A percentile compares a stretch with the other conserved stretches of the same genome.
Conservation (phyloP, 768 basidiomycete genomes). For the Xerocomus potaroensis region DNA sequence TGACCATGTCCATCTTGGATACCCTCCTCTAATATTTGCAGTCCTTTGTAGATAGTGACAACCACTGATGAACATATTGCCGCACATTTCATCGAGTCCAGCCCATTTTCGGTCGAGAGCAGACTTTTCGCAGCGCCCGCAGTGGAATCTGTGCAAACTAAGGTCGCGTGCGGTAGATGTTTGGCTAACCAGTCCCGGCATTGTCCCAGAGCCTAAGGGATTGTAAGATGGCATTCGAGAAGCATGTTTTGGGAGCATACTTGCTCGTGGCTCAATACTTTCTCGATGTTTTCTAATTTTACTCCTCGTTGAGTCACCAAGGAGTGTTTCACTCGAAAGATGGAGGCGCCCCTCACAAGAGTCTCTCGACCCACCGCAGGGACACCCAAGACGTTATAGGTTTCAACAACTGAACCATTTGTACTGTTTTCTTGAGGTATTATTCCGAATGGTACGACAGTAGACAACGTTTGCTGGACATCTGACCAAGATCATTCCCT, state of each 20-base stretch:
- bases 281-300: conserved; percentile 48
- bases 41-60: conserved; percentile 51
- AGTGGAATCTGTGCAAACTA: conserved; percentile 65
- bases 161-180: conserved; percentile 48
- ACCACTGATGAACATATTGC: conserved; percentile 75
- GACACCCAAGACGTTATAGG: conserved; percentile 60
- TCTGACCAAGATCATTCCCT: conserved; percentile 36
- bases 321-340: conserved; percentile 63
- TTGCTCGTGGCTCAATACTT: conserved; percentile 77
- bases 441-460: conserved; percentile 47
- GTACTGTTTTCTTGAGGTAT: conserved; percentile 80
- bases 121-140: conserved; percentile 58
- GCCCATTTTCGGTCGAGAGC: conserved; percentile 31
- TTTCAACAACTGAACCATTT: conserved; percentile 69
- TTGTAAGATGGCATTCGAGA: neutral
- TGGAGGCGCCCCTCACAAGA: conserved; percentile 58
- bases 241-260: conserved; percentile 34
- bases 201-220: conserved; percentile 67
- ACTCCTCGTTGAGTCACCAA: conserved; percentile 61
- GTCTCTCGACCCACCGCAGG: conserved; percentile 34
- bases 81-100: conserved; percentile 47
- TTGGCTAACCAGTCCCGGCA: conserved; percentile 58
- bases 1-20: conserved; percentile 53
- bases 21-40: conserved; percentile 55
- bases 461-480: conserved; percentile 51